Evolutionary conservation across 768 basidiomycete genomes (phyloP), one percentile per base, ranked within the genome.

Genomic region (Russula brevipes): DNA sequence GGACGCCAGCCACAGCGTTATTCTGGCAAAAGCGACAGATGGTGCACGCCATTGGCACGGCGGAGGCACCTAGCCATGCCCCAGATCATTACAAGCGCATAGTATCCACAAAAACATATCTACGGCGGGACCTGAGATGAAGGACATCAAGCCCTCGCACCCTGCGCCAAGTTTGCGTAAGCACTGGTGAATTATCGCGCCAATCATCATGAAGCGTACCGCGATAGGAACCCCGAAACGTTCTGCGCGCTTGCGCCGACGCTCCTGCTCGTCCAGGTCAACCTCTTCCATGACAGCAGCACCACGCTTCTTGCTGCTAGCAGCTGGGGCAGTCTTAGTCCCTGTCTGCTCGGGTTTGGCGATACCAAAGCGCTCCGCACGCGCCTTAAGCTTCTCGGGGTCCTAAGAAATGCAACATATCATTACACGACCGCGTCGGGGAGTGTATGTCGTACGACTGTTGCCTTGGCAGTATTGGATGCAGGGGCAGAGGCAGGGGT

Each of bases 331-430:
- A 16, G 63, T 33, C 0, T 54, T 6, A 11, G 57, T 53, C 12
- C 46, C 59, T 30, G 57, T 49, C 24, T 38, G 60, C 65, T 63
- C 30, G 1, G 45, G 30, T 17, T 54, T 61, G 36, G 41, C 10
- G 0, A 60, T 60, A 6, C 84, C 84, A 69, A 88, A 89, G 3
- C 86, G 82, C 30, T 78, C 77, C 3, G 81, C 80, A 55, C 87
- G 80, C 6, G 78, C 76, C 38, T 78, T 74, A 24, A 84, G 76
- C 71, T 81, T 83, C 49, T 78, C 80, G 30, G 45, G n/a, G 47
- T 69, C 63, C 62, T 68, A 36, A 11, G 14, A 45, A 42, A 14
- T 45, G 49, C 31, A n/a, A 47, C 39, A 36, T 33, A 51, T 61
- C n/a, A 65, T 14, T 5, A 52, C 49, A 38, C 0, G 14, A 10